A percentile compares a stretch with the other conserved stretches of the same genome.
Conservation (phyloP, 2,329 filamentous ascomycete species). For the Knoxdaviesia capensis region DNA sequence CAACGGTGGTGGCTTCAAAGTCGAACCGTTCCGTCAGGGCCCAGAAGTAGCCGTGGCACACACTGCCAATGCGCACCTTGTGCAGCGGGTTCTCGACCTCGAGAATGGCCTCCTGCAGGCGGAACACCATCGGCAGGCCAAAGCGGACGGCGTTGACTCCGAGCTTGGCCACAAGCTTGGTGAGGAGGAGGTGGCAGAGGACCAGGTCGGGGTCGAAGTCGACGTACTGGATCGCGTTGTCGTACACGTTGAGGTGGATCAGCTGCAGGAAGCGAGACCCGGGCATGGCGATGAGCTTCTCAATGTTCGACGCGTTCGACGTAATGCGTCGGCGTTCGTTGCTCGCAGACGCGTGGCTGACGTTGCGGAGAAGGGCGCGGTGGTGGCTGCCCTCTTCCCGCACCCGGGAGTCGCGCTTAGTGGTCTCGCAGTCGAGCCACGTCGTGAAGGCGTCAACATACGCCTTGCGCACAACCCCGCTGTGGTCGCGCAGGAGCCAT, state of each 20-base stretch:
- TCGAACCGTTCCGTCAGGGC: constrained; percentile 57
- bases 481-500: constrained; percentile 68
- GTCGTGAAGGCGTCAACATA: constrained; percentile 69
- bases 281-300: constrained; percentile 28
- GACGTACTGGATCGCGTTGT: constrained; percentile 58
- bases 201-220: constrained; percentile 56
- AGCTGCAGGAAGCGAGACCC: constrained; percentile 61
- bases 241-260: constrained; percentile 75
- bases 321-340: constrained; percentile 33
- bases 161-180: constrained; percentile 52
- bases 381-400: too few relatives aligned
- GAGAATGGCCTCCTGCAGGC: constrained; percentile 68
- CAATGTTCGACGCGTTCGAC: constrained; percentile 44
- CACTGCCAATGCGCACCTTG: constrained; percentile 61
- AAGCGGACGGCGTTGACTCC: constrained; percentile 65
- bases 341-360: constrained; percentile 9
- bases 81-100: constrained; percentile 42
- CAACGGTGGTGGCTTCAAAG: constrained; percentile 49
- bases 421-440: constrained; percentile 72
- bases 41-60: constrained; percentile 85
- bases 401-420: constrained; percentile 31
- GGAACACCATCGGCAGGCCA: constrained; percentile 74
- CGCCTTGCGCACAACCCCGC: constrained; percentile 59
- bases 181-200: constrained; percentile 56
- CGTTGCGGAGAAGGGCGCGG: constrained; percentile 24